phyloP scores from a whole-genome alignment of 345 rosid genomes.

The Syzygium oleosum region DNA sequence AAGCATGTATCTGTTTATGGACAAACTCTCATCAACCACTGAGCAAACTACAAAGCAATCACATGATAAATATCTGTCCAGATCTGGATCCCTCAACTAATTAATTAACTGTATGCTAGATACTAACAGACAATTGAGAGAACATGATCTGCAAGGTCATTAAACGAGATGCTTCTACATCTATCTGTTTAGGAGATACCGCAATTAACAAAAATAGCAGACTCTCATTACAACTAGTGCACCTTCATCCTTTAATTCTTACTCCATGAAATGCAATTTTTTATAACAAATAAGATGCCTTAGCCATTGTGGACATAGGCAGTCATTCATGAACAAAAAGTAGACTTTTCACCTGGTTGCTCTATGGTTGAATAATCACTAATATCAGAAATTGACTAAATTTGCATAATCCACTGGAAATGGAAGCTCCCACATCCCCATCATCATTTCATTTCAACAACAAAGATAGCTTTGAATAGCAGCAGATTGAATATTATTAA shows the following conservation, averaged over 20 bases:
- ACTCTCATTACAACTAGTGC: neutral
- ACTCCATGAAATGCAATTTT: neutral
- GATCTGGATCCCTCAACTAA: neutral
- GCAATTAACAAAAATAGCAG: neutral
- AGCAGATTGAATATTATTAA: neutral
- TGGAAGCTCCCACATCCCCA: neutral
- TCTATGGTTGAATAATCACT: neutral
- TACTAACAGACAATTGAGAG: neutral
- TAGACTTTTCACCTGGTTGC: neutral
- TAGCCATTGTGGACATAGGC: neutral
- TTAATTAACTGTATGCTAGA: neutral
- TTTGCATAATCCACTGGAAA: neutral
- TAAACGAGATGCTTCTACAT: neutral
- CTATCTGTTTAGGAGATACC: neutral
- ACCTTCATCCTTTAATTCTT: neutral
- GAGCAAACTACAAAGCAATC: neutral
- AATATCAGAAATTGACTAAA: neutral
- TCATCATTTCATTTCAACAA: neutral
- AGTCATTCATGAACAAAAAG: neutral
- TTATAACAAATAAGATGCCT: neutral
- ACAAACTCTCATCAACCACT: neutral
- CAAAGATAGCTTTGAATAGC: neutral
- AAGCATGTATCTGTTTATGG: conserved; percentile 63
- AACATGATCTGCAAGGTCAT: neutral
- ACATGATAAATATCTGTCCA: neutral